phyloP scores from a whole-genome alignment of 2,329 filamentous ascomycete species.

The Lachnellula suecica region DNA sequence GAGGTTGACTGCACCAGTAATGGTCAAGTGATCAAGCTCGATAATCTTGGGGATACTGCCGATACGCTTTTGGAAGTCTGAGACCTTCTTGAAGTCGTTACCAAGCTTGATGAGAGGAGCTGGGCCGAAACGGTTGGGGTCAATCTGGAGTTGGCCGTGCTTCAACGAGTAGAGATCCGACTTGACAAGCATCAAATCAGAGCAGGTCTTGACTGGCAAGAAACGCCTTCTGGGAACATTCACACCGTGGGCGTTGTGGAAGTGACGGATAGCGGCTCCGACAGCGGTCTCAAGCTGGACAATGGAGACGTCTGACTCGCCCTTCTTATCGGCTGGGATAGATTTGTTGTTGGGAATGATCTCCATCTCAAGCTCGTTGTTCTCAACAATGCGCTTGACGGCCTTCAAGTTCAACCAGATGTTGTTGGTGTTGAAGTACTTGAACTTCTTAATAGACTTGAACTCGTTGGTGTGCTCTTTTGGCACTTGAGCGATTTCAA shows the following conservation, averaged over 20 bases:
- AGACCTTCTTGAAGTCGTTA: conserved; percentile 99
- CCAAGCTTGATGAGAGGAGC: conserved; percentile 98
- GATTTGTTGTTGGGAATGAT: conserved; percentile 99
- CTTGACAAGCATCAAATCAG: conserved; percentile 99
- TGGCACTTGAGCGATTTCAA: conserved; percentile 98
- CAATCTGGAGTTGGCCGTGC: conserved; percentile 97
- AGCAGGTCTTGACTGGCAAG: conserved; percentile 99
- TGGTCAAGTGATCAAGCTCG: conserved; percentile 92
- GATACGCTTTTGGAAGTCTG: conserved; percentile 88
- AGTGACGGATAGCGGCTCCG: conserved; percentile 97
- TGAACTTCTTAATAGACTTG: conserved; percentile 99
- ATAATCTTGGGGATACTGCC: conserved; percentile 87
- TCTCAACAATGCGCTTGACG: conserved; percentile 98
- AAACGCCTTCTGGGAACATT: conserved; percentile 97
- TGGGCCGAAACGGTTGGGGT: conserved; percentile 92
- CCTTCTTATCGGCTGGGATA: conserved; percentile 98
- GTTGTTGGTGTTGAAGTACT: conserved; percentile 99
- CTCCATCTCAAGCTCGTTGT: conserved; percentile 98
- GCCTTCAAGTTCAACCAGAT: conserved; percentile 99
- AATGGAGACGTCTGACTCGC: conserved; percentile 95
- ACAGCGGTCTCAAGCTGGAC: conserved; percentile 98
- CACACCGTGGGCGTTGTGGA: conserved; percentile 97
- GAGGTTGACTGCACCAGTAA: conserved; percentile 95
- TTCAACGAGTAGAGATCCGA: conserved; percentile 98
- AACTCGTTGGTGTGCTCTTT: conserved; percentile 99